phyloP scores from a whole-genome alignment of 495 filamentous ascomycete species.

The Aspergillus baeticus region DNA sequence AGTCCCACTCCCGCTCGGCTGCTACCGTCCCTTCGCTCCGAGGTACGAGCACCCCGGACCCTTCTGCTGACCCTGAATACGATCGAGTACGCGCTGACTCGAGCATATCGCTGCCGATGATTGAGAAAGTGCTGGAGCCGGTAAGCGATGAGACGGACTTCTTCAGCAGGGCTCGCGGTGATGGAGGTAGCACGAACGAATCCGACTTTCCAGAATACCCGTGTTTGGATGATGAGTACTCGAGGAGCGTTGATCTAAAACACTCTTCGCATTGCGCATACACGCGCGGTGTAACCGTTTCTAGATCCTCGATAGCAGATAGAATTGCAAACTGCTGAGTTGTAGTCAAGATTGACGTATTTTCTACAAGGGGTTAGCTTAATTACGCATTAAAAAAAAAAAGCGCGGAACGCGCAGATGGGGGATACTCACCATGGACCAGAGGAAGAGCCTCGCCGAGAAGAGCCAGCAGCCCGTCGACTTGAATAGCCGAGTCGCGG shows the following conservation, averaged over 20 bases:
- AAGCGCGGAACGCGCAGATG: too few relatives aligned
- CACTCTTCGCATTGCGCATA: constrained; percentile 69
- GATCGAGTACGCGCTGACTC: constrained; percentile 47
- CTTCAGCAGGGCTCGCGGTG: constrained; percentile 63
- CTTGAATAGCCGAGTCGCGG: constrained; percentile 74
- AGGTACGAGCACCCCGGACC: constrained; percentile 55
- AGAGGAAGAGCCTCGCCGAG: constrained; percentile 81
- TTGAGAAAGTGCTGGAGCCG: constrained; percentile 58
- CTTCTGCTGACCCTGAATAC: constrained; percentile 50
- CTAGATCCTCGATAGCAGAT: constrained; percentile 77
- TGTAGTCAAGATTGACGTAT: constrained; percentile 40
- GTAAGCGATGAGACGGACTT: constrained; percentile 62
- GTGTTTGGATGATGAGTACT: constrained; percentile 47
- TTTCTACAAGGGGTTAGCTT: constrained; percentile 25
- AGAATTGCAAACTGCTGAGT: constrained; percentile 73
- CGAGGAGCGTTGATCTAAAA: constrained; percentile 52
- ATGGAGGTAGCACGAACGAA: constrained; percentile 30
- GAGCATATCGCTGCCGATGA: constrained; percentile 72
- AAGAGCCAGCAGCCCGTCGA: constrained; percentile 80
- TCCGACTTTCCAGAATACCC: constrained; percentile 36
- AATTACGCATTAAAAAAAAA: not conserved
- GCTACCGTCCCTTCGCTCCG: constrained; percentile 31
- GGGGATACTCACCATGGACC: constrained; percentile 53
- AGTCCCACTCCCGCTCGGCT: constrained; percentile 74
- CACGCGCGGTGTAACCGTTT: constrained; percentile 70